Evolutionary conservation across 108 stramenopile genomes (phyloP), one percentile per base, ranked within the genome.

Genomic region (Cyclostephanos invisitatus): DNA sequence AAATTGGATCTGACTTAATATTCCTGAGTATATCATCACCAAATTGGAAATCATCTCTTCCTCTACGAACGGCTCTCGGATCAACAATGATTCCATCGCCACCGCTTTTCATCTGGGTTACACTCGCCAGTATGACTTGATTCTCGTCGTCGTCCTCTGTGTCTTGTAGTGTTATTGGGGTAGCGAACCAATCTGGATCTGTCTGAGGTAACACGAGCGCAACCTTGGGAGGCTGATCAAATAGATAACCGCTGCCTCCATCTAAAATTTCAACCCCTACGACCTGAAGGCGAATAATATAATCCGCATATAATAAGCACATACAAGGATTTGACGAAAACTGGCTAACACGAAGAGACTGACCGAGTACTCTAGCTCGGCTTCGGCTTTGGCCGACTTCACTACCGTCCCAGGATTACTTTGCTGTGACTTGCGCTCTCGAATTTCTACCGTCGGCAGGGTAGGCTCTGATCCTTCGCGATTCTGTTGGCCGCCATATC

Each of bases 121-220:
- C 82, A 37, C 73, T 64, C 7, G 77, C 78, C 48, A 63, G 56
- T 69, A 80, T 82, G 29, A 59, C 48, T 66, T 73, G 74, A 58
- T 68, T 54, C 49, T 74, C 73, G 5, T 79, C 78, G n/a, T 74
- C 82, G 15, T 72, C 82, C 18, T 47, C 63, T 25, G 62, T 64
- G 22, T 44, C 36, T 35, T 67, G 55, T 27, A 40, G 37, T 17
- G 67, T 56, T 35, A 37, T 32, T 20, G 78, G 82, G n/a, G 68
- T 24, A 17, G 89, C 78, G 71, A 80, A 93, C 92, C 92, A 93
- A 71, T 93, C 92, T 12, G 92, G 88, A 72, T 93, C 90, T 53
- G 74, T 66, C 7, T 44, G 21, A 14, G 89, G 87, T 29, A 83
- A 85, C 29, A 63, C 62, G 28, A 93, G 67, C 5, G 68, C 55